These are phyloP conservation scores for Penicillium mononematosum DNA, from an alignment of 495 filamentous ascomycete species.

Conservation along the genomic window DNA sequence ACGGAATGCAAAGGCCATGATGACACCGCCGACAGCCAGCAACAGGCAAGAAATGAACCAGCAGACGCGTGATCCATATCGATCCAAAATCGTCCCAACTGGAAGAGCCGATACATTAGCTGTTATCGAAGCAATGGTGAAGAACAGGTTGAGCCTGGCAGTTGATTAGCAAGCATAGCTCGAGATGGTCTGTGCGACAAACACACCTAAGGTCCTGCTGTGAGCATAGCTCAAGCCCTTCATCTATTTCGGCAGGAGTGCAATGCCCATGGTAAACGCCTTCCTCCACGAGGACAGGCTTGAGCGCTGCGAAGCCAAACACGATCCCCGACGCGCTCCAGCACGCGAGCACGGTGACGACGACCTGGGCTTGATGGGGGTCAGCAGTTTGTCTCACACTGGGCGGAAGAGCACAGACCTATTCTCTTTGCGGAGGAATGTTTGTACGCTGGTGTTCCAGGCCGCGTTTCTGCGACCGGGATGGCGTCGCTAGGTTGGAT, in stretches of 20 bases:
- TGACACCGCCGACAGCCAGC: constrained; percentile 55
- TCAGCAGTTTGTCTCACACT: constrained; percentile 7
- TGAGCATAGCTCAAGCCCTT: constrained; percentile 55
- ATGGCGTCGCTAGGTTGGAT: constrained; percentile 20
- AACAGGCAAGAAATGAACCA: constrained; percentile 54
- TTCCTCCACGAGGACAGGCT: constrained; percentile 64
- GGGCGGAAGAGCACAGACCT: constrained; percentile 28
- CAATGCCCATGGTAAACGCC: constrained; percentile 64
- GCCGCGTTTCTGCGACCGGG: constrained; percentile 23
- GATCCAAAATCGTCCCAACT: constrained; percentile 66
- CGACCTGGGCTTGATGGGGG: constrained; percentile 52
- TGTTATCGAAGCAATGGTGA: constrained; percentile 82
- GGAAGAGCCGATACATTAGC: constrained; percentile 82
- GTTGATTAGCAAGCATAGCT: constrained; percentile 4
- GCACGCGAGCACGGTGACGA: constrained; percentile 58
- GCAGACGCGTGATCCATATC: constrained; percentile 62
- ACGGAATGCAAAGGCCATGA: constrained; percentile 57
- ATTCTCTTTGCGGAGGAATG: constrained; percentile 53
- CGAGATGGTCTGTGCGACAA: background rate
- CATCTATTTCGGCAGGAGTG: constrained; percentile 41
- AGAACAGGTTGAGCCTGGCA: constrained; percentile 63
- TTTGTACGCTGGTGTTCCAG: constrained; percentile 47
- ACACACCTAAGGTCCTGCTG: constrained; percentile 63
- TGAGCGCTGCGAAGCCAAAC: constrained; percentile 74
- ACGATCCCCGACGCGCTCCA: constrained; percentile 67